Evolutionary conservation across 2,329 filamentous ascomycete species (phyloP).

Genomic region (Diaporthe sp.): DNA sequence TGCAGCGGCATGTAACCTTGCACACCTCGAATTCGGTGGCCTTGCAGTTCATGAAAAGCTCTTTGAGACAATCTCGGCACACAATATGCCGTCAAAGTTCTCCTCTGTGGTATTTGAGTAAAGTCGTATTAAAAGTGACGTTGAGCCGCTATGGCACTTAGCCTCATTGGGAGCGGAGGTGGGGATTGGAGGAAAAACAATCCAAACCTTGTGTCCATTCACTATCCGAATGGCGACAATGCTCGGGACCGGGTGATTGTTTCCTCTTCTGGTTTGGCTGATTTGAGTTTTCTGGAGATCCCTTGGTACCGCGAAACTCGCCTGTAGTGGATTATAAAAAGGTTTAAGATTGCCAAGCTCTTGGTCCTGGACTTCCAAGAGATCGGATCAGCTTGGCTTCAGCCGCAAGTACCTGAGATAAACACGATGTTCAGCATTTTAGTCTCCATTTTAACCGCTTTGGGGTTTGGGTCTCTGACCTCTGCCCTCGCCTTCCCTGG

Average conservation of each 20-base stretch:
- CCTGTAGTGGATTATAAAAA: not conserved
- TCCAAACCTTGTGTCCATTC: no score
- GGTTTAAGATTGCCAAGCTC: conserved; percentile 1
- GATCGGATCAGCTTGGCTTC: conserved; percentile 18
- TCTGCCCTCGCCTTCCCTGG: conserved; percentile 52
- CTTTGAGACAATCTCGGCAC: no score
- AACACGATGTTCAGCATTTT: conserved; percentile 15
- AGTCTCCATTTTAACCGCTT: not conserved
- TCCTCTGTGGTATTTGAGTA: not conserved
- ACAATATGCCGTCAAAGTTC: not conserved
- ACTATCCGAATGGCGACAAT: not conserved
- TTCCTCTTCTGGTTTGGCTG: not conserved
- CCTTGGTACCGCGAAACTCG: not conserved
- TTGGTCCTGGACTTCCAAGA: not conserved
- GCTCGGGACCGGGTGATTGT: not conserved
- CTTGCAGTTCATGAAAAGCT: no score
- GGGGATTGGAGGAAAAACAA: conserved; percentile 35
- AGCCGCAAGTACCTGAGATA: not conserved
- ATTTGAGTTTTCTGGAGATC: not conserved
- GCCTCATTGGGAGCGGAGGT: not conserved
- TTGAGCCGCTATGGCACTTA: not conserved
- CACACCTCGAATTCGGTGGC: no score
- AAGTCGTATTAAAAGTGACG: not conserved
- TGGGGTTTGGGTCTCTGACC: conserved; percentile 5
- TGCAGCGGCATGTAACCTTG: no score